Percentiles rank a stretch among this genome's conserved stretches.
phyloP scores from a whole-genome alignment of 2,329 filamentous ascomycete species.

The Beauveria medogensis region DNA sequence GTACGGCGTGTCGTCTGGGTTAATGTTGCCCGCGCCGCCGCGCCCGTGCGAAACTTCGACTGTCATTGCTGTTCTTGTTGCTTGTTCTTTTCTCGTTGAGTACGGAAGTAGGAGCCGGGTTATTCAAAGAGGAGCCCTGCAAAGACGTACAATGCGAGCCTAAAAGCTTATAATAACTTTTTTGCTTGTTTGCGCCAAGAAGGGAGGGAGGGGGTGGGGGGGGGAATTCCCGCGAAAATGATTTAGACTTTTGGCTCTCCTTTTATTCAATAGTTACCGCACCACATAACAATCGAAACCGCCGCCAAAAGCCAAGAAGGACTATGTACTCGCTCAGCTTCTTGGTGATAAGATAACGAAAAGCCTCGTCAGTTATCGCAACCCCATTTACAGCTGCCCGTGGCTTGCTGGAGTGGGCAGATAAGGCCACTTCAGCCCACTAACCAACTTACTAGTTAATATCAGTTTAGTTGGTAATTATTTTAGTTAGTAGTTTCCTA shows the following conservation, averaged over 20 bases:
- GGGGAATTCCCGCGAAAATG: background rate
- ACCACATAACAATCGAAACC: too few relatives aligned
- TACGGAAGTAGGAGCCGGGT: too few relatives aligned
- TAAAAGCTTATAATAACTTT: background rate
- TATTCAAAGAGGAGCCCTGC: too few relatives aligned
- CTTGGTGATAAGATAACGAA: constrained; percentile 9
- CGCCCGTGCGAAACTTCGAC: constrained; percentile 52
- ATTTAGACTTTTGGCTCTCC: background rate
- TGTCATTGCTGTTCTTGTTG: constrained; percentile 19
- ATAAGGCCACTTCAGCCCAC: background rate
- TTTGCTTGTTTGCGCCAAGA: background rate
- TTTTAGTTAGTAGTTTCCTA: background rate
- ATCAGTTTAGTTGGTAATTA: too few relatives aligned
- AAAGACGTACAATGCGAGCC: background rate
- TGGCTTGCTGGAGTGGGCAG: background rate
- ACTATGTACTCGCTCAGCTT: background rate
- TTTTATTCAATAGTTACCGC: background rate
- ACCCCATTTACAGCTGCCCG: constrained; percentile 1
- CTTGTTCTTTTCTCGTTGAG: background rate
- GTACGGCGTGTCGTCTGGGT: constrained; percentile 48
- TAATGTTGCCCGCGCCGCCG: constrained; percentile 55
- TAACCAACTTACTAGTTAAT: background rate
- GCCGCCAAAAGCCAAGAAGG: background rate
- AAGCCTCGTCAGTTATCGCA: background rate
- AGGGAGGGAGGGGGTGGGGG: too few relatives aligned